Evolutionary conservation across 2,329 filamentous ascomycete genomes (phyloP), one percentile per base, ranked within the genome.

Genomic region (Trichoderma arundinaceum): DNA sequence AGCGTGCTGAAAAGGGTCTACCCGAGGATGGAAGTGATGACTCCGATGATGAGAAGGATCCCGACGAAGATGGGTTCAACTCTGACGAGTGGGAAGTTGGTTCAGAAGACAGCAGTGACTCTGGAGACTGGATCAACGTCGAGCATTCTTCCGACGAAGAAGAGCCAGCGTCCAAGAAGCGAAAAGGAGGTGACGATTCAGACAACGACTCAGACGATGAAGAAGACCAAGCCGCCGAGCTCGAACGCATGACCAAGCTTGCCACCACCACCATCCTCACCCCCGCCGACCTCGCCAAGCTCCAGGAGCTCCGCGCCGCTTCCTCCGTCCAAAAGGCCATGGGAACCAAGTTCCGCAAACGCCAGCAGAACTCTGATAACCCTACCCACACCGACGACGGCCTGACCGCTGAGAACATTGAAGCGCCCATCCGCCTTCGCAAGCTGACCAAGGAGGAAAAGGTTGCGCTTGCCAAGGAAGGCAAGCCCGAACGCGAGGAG

Each of bases 261-360:
- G 94, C 94, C n/a, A 97, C 92, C 0, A 96, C 92, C 2, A 90
- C 92, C 56, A 96, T 99, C 70, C 88, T 99, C 68, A 99, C 95
- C 0, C 95, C 95, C 0, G 95, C 95, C 12, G 95, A 99, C 78
- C 86, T 98, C n/a, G 90, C 92, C 71, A 98, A 98, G 77, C 89
- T 99, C 19, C 88, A 92, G 68, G 94, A 97, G 78, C 88, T 99
- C 28, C 91, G 92, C 53, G 83, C 91, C 57, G 83, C 90, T 49
- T 88, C 92, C 19, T 86, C 87, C 41, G 80, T 98, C 53, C 87
- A 90, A 69, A 89, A 91, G 68, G 83, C 81, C 56, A 79, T 86
- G 74, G 84, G 81, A 68, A 69, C 64, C 28, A 77, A 71, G 68
- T 74, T 77, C 56, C 76, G 78, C 66, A 85, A 83, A 75, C 79